phyloP scores from a whole-genome alignment of 1,284 basidiomycete genomes.

The Trichosporon sp. region DNA sequence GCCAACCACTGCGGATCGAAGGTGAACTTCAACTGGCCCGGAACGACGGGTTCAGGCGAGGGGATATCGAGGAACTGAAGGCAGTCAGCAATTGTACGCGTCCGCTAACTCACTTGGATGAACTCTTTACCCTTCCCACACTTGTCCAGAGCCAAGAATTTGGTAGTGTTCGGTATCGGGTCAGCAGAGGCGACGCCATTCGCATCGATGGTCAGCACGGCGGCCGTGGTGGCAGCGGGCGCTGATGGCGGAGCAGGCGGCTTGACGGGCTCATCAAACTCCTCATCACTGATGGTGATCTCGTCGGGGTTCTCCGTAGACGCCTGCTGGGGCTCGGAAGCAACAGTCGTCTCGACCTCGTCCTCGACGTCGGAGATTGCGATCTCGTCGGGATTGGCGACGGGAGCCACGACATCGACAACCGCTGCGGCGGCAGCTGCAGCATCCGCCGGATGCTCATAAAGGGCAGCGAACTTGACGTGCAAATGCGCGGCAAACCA shows the following conservation, averaged over 20 bases:
- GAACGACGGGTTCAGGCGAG: conserved; percentile 36
- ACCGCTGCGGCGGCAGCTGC: conserved; percentile 1
- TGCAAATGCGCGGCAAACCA: conserved; percentile 98
- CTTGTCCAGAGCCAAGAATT: conserved; percentile 90
- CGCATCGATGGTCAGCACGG: background rate
- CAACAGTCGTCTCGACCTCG: conserved; percentile 33
- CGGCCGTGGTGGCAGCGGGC: background rate
- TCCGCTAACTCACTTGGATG: conserved; percentile 68
- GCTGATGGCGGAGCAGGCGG: background rate
- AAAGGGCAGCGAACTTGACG: conserved; percentile 73
- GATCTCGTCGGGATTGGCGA: conserved; percentile 72
- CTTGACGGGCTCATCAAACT: conserved; percentile 28
- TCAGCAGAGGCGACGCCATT: background rate
- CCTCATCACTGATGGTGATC: conserved; percentile 37
- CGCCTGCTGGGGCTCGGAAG: background rate
- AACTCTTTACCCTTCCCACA: conserved; percentile 80
- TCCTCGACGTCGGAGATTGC: conserved; percentile 64
- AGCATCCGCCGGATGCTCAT: conserved; percentile 58
- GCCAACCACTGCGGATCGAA: conserved; percentile 94
- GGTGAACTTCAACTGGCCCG: conserved; percentile 58
- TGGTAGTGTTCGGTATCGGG: conserved; percentile 10
- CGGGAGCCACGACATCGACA: background rate
- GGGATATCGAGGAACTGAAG: conserved; percentile 71
- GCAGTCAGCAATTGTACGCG: background rate
- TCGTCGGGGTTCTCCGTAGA: conserved; percentile 36